Conservation (phyloP, 2,329 filamentous ascomycete species). For the Arthroderma uncinatum region DNA sequence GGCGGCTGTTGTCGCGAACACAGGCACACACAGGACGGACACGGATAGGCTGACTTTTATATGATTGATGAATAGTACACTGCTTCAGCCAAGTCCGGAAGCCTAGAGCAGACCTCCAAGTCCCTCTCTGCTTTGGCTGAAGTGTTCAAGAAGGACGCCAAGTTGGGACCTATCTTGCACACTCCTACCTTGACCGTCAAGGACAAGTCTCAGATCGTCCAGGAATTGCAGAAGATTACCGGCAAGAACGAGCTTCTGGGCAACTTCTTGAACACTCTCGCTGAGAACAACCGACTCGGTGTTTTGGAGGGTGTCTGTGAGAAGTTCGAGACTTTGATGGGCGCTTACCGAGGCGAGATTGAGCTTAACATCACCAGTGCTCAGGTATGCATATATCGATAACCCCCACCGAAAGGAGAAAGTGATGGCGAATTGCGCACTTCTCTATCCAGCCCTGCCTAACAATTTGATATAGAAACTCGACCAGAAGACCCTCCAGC, state of each 20-base stretch:
- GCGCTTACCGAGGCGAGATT: constrained; percentile 81
- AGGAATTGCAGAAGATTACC: constrained; percentile 76
- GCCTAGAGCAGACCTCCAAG: constrained; percentile 75
- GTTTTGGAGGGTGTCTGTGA: constrained; percentile 69
- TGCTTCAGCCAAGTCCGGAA: constrained; percentile 75
- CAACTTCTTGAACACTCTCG: constrained; percentile 84
- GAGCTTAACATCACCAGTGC: constrained; percentile 88
- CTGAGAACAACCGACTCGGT: constrained; percentile 90
- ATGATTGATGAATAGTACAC: constrained; percentile 65
- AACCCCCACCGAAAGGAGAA: not conserved
- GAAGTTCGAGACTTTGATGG: constrained; percentile 81
- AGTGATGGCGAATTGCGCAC: not conserved
- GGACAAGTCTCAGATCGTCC: constrained; percentile 79
- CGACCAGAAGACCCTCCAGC: constrained; percentile 72
- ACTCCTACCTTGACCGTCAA: constrained; percentile 65
- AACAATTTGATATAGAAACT: constrained; percentile 49
- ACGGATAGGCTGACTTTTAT: constrained; percentile 1
- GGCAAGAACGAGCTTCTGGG: constrained; percentile 73
- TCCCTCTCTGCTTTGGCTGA: constrained; percentile 60
- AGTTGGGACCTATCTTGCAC: constrained; percentile 63
- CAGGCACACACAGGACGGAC: constrained; percentile 2
- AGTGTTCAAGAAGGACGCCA: constrained; percentile 69
- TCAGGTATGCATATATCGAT: constrained; percentile 48
- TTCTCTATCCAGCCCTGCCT: not conserved
- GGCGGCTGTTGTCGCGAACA: not conserved